Base-by-base conservation (phyloP, 192 early-diverging fungal genomes). In the Dissophora ornata region DNA sequence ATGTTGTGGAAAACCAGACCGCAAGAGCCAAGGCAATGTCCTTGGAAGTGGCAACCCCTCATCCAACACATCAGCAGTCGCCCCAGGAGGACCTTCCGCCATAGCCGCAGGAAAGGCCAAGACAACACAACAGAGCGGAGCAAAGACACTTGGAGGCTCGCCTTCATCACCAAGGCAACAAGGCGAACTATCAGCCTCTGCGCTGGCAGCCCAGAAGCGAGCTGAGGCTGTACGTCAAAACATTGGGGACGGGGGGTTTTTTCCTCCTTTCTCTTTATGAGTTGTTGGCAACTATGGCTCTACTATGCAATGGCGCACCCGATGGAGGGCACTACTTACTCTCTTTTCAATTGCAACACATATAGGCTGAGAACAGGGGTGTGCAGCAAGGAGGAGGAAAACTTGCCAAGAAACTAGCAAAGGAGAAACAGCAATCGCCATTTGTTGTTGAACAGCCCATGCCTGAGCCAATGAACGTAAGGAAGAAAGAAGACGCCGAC, bases 1-100 rank as follows among this genome's bases (percentile, higher is more conserved):
- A 38, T 75, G 71, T 41, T 75, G 62, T 55, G 71, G 71, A 28
- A 75, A 75, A 61, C 71, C 71, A 51, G 33, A 55, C 45, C 71
- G 57, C 34, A 75, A 67, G 49, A 32, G 13, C 25, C 49, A 54
- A 18, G 71, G 71, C n/a, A 61, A 75, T 24, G 71, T 75, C 34
- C 71, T 75, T n/a, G 71, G 71, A 5, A 63, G 57, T 5, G 44
- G 41, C 32, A 75, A 61, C 40, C 45, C 71, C 51, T 61, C 70
- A 32, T 58, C 60, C n/a, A 64, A 58, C 34, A 58, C 56, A 22
- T 59, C 71, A n/a, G 63, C 70, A 4, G 25, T n/a, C n/a, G n/a
- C n/a, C n/a, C n/a, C n/a, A n/a, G n/a, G n/a, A n/a, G n/a, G n/a
- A n/a, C n/a, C 62, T 30, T 59, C 71, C 24, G 57, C 62, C 0